Evolutionary conservation across 2,329 filamentous ascomycete species (phyloP), one percentile per base, ranked within the genome.

Genomic region (Dactylonectria estremocensis): DNA sequence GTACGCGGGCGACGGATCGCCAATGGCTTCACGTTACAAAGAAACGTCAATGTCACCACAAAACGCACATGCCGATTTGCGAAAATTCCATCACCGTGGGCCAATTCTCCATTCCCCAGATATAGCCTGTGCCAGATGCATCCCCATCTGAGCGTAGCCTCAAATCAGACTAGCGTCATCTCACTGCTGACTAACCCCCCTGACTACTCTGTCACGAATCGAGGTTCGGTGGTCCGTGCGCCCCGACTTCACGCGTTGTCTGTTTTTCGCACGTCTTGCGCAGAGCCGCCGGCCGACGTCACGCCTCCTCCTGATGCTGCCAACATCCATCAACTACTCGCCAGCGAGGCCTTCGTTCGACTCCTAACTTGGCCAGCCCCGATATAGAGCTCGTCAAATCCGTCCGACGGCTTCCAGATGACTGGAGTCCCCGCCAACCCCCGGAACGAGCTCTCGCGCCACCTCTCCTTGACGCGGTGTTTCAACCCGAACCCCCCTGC

Each of bases 211-310:
- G 66, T 52, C 54, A 56, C 50, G 61, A 61, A 58, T 57, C 50
- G 11, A 28, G 50, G 48, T 35, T 45, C 45, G 58, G 57, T 68
- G 76, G 78, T 61, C 78, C 78, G 79, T 78, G 78, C 79, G 67
- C 69, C 70, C 66, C 72, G 70, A 81, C 81, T 79, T 81, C 80
- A 82, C 81, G 81, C 81, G 81, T 81, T 77, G 72, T 75, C 78
- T 82, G 78, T 81, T 81, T 82, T 82, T 80, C 77, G 72, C 75
- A 75, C 72, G 69, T 67, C 67, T 65, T 69, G 64, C 67, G 69
- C 66, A 73, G 74, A 77, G 74, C 76, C 74, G 75, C 73, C 71
- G 70, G 73, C 74, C 73, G 77, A 82, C 79, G 74, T 80, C 79
- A 80, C 75, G 74, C 74, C 77, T 75, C 73, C 74, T 74, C 71